A percentile compares a stretch with the other conserved stretches of the same genome.
Conservation (phyloP, 2,329 filamentous ascomycete genomes). For the Plenodomus lindquistii region DNA sequence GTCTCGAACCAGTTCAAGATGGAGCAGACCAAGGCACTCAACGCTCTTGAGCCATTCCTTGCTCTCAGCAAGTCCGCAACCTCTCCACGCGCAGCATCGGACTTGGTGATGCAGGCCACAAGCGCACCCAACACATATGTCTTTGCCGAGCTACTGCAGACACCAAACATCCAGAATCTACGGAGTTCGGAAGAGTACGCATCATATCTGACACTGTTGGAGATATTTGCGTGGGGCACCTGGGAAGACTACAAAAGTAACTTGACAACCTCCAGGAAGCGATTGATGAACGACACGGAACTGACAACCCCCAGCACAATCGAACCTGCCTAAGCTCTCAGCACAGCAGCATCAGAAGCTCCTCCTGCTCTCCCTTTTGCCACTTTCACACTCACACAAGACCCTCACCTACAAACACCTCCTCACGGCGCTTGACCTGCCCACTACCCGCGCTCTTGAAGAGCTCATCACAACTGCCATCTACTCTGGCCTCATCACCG, state of each 20-base stretch:
- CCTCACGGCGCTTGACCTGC: conserved; percentile 67
- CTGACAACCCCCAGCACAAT: conserved; percentile 36
- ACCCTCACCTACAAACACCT: conserved; percentile 74
- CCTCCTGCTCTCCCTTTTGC: conserved; percentile 84
- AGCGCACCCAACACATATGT: conserved; percentile 88
- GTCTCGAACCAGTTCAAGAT: conserved; percentile 49
- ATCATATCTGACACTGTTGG: conserved; percentile 69
- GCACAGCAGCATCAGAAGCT: conserved; percentile 80
- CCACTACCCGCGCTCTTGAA: conserved; percentile 73
- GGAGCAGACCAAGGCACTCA: conserved; percentile 70
- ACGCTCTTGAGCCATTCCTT: conserved; percentile 78
- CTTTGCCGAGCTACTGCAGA: conserved; percentile 89
- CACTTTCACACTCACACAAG: conserved; percentile 69
- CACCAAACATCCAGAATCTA: conserved; percentile 77
- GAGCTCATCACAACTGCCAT: conserved; percentile 83
- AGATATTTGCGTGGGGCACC: conserved; percentile 92
- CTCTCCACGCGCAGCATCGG: conserved; percentile 80
- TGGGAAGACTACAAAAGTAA: conserved; percentile 74
- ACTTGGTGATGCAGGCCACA: conserved; percentile 85
- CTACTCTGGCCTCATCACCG: conserved; percentile 80
- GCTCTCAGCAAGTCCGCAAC: conserved; percentile 84
- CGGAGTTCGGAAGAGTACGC: conserved; percentile 64
- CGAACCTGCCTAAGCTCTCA: conserved; percentile 71
- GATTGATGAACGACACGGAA: background rate
- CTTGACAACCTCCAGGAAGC: conserved; percentile 5